Conservation (phyloP, 169 alveolate genomes). For the Cryptosporidium muris region DNA sequence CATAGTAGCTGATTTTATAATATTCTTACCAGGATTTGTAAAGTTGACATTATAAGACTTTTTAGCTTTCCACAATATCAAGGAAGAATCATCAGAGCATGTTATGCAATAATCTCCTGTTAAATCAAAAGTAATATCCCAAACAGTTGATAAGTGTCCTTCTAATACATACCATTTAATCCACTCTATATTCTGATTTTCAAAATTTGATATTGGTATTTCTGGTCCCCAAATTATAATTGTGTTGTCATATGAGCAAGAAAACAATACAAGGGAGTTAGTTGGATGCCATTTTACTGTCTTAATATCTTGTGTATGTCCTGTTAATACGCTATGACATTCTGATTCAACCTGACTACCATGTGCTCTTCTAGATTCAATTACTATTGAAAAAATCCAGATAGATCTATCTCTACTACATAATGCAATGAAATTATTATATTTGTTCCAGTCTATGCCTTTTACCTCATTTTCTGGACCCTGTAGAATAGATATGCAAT, state of each 20-base stretch:
- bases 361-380: conserved; percentile 55
- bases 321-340: conserved; percentile 83
- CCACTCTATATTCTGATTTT: conserved; percentile 27
- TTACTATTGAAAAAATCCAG: conserved; percentile 86
- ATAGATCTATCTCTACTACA: conserved; percentile 89
- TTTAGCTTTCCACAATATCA: conserved; percentile 26
- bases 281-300: conserved; percentile 84
- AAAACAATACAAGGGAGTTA: conserved; percentile 73
- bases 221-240: conserved; percentile 71
- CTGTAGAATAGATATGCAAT: conserved; percentile 77
- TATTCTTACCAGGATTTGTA: neutral
- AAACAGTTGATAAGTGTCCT: conserved; percentile 68
- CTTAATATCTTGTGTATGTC: conserved; percentile 87
- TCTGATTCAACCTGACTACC: conserved; percentile 73
- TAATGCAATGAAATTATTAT: conserved; percentile 85
- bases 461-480: conserved; percentile 90
- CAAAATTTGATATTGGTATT: conserved; percentile 2
- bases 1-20: neutral
- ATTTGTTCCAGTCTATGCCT: conserved; percentile 83
- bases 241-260: conserved; percentile 86
- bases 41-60: neutral
- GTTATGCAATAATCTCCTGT: conserved; percentile 32
- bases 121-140: conserved; percentile 54
- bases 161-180: conserved; percentile 28
- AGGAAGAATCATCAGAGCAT: conserved; percentile 58